phyloP scores from a whole-genome alignment of 2,329 filamentous ascomycete species.

The Purpureocillium takamizusanense region DNA sequence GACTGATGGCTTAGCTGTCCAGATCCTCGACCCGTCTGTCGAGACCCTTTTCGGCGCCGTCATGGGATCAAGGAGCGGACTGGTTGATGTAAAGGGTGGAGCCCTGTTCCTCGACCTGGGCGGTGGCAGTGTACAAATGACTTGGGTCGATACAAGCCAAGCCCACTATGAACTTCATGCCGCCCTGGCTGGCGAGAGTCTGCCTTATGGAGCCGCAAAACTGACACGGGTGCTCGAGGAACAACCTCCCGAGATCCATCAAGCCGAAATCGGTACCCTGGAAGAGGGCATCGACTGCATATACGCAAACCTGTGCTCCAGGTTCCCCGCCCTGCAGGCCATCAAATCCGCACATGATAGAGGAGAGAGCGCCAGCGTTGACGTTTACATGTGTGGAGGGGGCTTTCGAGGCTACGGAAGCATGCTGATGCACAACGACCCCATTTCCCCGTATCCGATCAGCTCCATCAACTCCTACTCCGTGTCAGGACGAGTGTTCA shows the following conservation, averaged over 20 bases:
- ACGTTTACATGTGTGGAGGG: conserved; percentile 79
- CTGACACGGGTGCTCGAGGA: conserved; percentile 40
- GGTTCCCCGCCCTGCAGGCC: conserved; percentile 39
- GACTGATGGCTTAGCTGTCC: conserved; percentile 58
- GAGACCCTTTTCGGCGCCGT: conserved; percentile 74
- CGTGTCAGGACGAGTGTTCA: conserved; percentile 53
- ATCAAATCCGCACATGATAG: conserved; percentile 25
- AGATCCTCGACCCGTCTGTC: conserved; percentile 66
- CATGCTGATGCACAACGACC: conserved; percentile 72
- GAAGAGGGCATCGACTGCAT: conserved; percentile 47
- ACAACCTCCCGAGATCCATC: conserved; percentile 27
- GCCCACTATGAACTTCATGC: conserved; percentile 41
- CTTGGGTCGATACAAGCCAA: conserved; percentile 45
- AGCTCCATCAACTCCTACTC: conserved; percentile 73
- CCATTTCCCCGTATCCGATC: conserved; percentile 71
- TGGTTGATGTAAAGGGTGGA: conserved; percentile 48
- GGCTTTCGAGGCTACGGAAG: conserved; percentile 89
- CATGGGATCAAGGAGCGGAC: conserved; percentile 70
- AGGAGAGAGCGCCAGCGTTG: conserved; percentile 35
- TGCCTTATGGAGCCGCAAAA: conserved; percentile 54
- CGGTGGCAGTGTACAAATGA: conserved; percentile 60
- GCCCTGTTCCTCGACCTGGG: conserved; percentile 84
- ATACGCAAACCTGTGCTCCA: conserved; percentile 41
- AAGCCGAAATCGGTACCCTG: conserved; percentile 45
- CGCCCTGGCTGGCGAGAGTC: conserved; percentile 44